These are phyloP conservation scores for Thielaviopsis populi DNA, from an alignment of 2,329 filamentous ascomycete species.

Conservation along the genomic window DNA sequence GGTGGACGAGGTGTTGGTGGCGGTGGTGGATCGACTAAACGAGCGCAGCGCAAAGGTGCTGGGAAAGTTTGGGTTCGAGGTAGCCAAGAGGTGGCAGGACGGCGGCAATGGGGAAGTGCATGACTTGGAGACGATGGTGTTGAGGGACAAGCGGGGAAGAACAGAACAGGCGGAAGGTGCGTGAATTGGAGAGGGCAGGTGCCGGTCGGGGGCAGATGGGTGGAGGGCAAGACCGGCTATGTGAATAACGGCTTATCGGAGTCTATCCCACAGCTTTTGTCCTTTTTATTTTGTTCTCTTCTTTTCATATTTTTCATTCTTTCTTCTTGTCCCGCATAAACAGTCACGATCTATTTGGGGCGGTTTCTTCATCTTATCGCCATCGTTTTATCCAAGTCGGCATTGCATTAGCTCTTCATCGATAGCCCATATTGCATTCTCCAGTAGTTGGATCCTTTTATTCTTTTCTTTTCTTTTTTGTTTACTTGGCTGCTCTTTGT, in stretches of 20 bases:
- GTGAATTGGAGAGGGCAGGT: not conserved
- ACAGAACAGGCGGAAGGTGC: not conserved
- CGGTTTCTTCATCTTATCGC: not conserved
- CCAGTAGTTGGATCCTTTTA: not conserved
- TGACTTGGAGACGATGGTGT: conserved; percentile 9
- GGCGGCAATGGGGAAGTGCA: conserved; percentile 16
- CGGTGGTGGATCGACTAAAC: conserved; percentile 36
- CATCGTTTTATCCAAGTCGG: not conserved
- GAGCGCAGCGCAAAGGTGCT: conserved; percentile 40
- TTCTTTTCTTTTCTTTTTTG: not conserved
- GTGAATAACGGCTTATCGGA: not conserved
- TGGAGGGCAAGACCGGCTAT: conserved; percentile 8
- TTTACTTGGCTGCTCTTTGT: not conserved
- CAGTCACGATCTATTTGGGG: not conserved
- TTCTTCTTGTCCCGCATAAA: not conserved
- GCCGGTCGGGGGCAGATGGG: not conserved
- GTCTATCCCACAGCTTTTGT: not conserved
- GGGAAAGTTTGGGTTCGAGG: conserved; percentile 38
- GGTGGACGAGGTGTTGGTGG: conserved; percentile 30
- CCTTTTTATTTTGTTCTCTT: not conserved
- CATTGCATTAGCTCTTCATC: conserved; percentile 1
- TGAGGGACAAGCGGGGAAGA: not conserved
- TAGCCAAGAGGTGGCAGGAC: conserved; percentile 29
- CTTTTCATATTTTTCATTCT: not conserved
- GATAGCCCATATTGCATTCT: not conserved